These are phyloP conservation scores for Termitomyces sp. DNA, from an alignment of 768 basidiomycete species.

Conservation along the genomic window DNA sequence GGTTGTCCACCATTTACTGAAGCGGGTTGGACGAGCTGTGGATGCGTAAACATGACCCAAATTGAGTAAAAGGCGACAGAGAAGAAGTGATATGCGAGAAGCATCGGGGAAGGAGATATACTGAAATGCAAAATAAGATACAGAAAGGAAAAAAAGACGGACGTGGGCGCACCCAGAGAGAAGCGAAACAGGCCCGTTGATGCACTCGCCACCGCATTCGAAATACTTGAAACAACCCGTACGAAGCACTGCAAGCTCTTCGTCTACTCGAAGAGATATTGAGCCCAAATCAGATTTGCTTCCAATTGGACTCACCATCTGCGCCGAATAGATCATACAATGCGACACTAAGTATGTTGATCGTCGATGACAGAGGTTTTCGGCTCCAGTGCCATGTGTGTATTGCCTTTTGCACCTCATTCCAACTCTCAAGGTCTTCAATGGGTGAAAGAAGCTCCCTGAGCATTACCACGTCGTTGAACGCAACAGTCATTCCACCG, in stretches of 20 bases:
- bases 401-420: conserved; percentile 46
- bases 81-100: conserved; percentile 92
- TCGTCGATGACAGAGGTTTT: conserved; percentile 78
- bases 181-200: conserved; percentile 85
- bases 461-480: conserved; percentile 81
- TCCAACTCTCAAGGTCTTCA: conserved; percentile 45
- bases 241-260: conserved; percentile 58
- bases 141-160: background rate
- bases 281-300: background rate
- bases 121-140: conserved; percentile 34
- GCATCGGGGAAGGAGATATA: conserved; percentile 71
- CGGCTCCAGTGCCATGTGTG: conserved; percentile 82
- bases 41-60: conserved; percentile 79
- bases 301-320: conserved; percentile 60
- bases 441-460: conserved; percentile 54
- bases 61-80: conserved; percentile 92
- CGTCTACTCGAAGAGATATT: conserved; percentile 35
- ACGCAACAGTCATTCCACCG: conserved; percentile 96
- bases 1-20: conserved; percentile 29
- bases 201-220: conserved; percentile 85
- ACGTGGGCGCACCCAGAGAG: conserved; percentile 69
- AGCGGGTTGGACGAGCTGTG: conserved; percentile 21
- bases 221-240: conserved; percentile 98
- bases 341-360: conserved; percentile 92
- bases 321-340: conserved; percentile 94